Evolutionary conservation across 108 stramenopile species (phyloP).

Genomic region (Fragilaria radians): DNA sequence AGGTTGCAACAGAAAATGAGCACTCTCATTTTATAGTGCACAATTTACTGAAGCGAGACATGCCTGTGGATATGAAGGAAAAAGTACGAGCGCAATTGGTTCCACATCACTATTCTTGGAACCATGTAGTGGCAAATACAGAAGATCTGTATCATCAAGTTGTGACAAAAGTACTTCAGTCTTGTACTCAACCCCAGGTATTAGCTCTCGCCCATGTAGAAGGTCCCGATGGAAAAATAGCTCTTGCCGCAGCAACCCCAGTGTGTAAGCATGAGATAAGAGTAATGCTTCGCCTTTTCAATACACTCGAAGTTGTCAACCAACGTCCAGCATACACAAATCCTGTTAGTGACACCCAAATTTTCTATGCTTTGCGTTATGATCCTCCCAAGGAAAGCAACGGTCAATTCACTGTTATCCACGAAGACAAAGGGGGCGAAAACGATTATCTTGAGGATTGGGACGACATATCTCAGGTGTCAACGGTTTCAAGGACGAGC

Average conservation of each 20-base stretch:
- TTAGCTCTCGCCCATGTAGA: slow-evolving; percentile 86
- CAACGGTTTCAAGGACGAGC: slow-evolving; percentile 61
- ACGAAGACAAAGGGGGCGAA: slow-evolving; percentile 54
- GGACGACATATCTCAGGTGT: slow-evolving; percentile 71
- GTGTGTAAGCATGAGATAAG: slow-evolving; percentile 87
- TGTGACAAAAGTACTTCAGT: slow-evolving; percentile 77
- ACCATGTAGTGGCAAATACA: slow-evolving; percentile 74
- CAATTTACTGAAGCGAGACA: slow-evolving; percentile 73
- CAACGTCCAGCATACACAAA: slow-evolving; percentile 88
- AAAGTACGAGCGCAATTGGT: slow-evolving; percentile 76
- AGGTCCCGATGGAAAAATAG: slow-evolving; percentile 78
- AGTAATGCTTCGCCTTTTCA: slow-evolving; percentile 87
- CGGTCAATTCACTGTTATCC: slow-evolving; percentile 62
- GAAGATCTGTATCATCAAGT: slow-evolving; percentile 83
- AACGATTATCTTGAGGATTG: slow-evolving; percentile 83
- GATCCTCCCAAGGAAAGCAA: slow-evolving; percentile 66
- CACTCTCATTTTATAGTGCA: slow-evolving; percentile 85
- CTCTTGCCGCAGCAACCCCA: slow-evolving; percentile 73
- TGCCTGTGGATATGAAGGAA: slow-evolving; percentile 83
- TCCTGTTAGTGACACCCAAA: slow-evolving; percentile 77
- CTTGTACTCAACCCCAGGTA: slow-evolving; percentile 86
- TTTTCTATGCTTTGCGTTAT: slow-evolving; percentile 85
- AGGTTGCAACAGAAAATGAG: slow-evolving; percentile 79
- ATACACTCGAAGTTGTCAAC: slow-evolving; percentile 87
- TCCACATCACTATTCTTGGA: slow-evolving; percentile 87